A percentile compares a stretch with the other conserved stretches of the same genome.
phyloP scores from a whole-genome alignment of 2,329 filamentous ascomycete species.

The Bipolaris victoriae region DNA sequence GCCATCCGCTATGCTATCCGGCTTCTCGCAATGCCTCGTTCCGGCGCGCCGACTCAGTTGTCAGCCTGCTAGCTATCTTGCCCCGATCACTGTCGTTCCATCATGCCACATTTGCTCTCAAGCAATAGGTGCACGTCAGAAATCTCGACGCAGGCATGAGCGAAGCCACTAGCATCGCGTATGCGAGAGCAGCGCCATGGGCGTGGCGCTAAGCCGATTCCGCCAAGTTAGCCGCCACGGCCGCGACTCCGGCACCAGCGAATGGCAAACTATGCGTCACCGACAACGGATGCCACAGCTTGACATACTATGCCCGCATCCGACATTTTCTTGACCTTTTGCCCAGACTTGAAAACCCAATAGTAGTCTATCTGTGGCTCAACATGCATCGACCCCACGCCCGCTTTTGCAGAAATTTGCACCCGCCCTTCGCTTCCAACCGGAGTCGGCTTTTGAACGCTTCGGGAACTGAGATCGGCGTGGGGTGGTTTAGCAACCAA shows the following conservation, averaged over 20 bases:
- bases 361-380: background rate
- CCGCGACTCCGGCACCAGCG: slow-evolving; percentile 12
- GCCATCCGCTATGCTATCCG: slow-evolving; percentile 9
- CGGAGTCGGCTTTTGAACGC: background rate
- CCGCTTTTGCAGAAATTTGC: background rate
- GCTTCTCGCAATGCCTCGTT: slow-evolving; percentile 12
- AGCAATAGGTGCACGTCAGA: slow-evolving; percentile 16
- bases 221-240: slow-evolving; percentile 17
- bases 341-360: background rate
- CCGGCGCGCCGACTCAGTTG: slow-evolving; percentile 12
- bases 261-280: slow-evolving; percentile 12
- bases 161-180: slow-evolving; percentile 18
- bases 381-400: background rate
- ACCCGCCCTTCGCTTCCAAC: background rate
- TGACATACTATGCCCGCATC: slow-evolving; percentile 9
- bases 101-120: slow-evolving; percentile 12
- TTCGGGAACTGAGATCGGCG: background rate
- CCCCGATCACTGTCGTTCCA: slow-evolving; percentile 7
- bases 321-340: slow-evolving; percentile 9
- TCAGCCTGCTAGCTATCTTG: background rate
- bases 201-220: slow-evolving; percentile 15
- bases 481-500: background rate
- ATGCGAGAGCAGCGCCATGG: background rate
- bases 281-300: slow-evolving; percentile 10
- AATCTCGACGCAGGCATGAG: slow-evolving; percentile 22